These are phyloP conservation scores for Malus hybrid DNA, from an alignment of 331 rosid genomes.

Conservation along the genomic window DNA sequence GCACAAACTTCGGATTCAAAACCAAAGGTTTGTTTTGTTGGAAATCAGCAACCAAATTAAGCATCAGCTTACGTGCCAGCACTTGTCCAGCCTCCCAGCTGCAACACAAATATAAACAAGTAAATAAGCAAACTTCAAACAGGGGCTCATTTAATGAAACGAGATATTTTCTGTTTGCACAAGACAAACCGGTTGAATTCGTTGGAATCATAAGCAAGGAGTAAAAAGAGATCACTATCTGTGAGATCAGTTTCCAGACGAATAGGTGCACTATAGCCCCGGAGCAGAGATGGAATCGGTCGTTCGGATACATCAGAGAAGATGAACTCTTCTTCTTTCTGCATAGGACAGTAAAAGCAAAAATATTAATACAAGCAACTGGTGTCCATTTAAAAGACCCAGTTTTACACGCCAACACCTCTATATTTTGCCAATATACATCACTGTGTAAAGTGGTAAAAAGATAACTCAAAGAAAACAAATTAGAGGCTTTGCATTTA, in stretches of 20 bases:
- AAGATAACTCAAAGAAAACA: neutral
- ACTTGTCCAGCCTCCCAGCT: constrained; percentile 99
- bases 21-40: constrained; percentile 83
- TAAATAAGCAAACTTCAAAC: constrained; percentile 2
- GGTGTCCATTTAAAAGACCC: neutral
- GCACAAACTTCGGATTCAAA: constrained; percentile 63
- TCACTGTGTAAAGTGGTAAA: neutral
- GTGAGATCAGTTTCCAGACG: constrained; percentile 86
- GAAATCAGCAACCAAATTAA: constrained; percentile 64
- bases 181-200: constrained; percentile 88
- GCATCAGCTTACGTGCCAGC: constrained; percentile 86
- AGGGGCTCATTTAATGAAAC: neutral
- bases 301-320: constrained; percentile 66
- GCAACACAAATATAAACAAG: constrained; percentile 20
- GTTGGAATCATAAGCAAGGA: constrained; percentile 88
- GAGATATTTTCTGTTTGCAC: constrained; percentile 7
- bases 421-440: neutral
- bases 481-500: too few species aligned
- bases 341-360: constrained; percentile 12
- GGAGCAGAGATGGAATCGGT: constrained; percentile 85
- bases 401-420: neutral
- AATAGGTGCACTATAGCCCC: constrained; percentile 93
- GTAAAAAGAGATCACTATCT: constrained; percentile 71
- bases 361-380: constrained; percentile 1
- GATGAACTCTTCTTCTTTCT: constrained; percentile 92